Base-by-base conservation (phyloP, 2,329 filamentous ascomycete species). In the Beauveria varroae region DNA sequence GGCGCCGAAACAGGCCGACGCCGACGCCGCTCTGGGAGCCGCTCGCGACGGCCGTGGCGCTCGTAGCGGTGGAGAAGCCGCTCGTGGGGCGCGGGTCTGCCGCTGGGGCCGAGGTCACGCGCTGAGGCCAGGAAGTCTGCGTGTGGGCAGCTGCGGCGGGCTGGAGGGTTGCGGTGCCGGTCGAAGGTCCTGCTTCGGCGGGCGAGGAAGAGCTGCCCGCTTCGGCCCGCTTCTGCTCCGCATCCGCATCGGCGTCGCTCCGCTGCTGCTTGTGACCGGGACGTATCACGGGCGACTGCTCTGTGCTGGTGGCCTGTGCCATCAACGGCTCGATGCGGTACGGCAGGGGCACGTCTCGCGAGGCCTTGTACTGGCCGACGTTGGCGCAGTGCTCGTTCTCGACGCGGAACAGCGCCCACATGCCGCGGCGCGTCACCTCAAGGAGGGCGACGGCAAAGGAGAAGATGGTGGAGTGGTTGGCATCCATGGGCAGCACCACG, bases 321-420 rank as follows among this genome's bases (percentile, higher is more conserved):
- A 77, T 72, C 12, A 81, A 74, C 0, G 76, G 74, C 61, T 83
- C 79, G 52, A 86, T 75, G 55, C 85, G 81, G 71, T 97, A 98
- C 0, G 93, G 93, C 0, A 98, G 80, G 0, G 91, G 91, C 0
- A 96, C 84, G 68, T 97, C 93, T 61, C 93, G 84, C 2, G 88
- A 91, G 4, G 95, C 95, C 65, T 96, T 92, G 81, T 96, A 96
- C 66, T 91, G 86, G 20, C 86, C 84, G 2, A 99, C 93, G 68
- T 97, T 96, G 60, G 89, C 87, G 75, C 92, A 96, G 75, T 99
- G 95, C 69, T 99, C 95, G 73, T 99, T 99, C 74, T 99, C 95
- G 28, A 99, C 93, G 46, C 95, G 90, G 72, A 99, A 89, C 4
- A 98, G 79, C 0, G 89, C 87, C 95, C 95, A 99, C 70, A 97